phyloP scores from a whole-genome alignment of 805 yeast genomes.

The Barnettozyma californica region DNA sequence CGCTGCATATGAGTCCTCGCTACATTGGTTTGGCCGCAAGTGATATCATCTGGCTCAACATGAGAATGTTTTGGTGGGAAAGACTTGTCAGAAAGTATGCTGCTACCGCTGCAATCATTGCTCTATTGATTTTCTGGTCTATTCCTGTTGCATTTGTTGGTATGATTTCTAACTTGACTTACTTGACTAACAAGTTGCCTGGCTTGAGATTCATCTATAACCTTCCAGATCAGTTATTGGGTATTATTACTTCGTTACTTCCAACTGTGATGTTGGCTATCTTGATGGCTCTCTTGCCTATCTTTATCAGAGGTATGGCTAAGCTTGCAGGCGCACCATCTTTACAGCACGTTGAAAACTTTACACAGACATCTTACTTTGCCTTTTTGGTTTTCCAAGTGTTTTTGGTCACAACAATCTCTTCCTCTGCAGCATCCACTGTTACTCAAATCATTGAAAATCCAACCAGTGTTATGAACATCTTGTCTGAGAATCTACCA shows the following conservation, averaged over 20 bases:
- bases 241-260: conserved; percentile 61
- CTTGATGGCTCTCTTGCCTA: conserved; percentile 63
- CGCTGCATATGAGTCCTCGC: conserved; percentile 56
- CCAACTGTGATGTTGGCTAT: conserved; percentile 64
- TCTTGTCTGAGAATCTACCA: conserved; percentile 66
- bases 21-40: conserved; percentile 58
- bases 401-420: conserved; percentile 62
- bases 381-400: conserved; percentile 68
- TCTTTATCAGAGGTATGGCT: conserved; percentile 59
- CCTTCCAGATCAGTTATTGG: conserved; percentile 49
- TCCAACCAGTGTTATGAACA: conserved; percentile 51
- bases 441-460: conserved; percentile 55
- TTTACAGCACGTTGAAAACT: conserved; percentile 51
- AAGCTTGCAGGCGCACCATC: conserved; percentile 54
- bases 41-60: conserved; percentile 64
- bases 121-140: conserved; percentile 63
- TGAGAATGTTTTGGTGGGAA: conserved; percentile 82
- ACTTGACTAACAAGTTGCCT: conserved; percentile 49
- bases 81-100: conserved; percentile 46
- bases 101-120: conserved; percentile 49
- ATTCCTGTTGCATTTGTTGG: conserved; percentile 79
- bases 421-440: conserved; percentile 67
- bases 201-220: conserved; percentile 53
- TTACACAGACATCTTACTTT: conserved; percentile 63
- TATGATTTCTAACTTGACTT: conserved; percentile 61